A percentile compares a stretch with the other conserved stretches of the same genome.
Conservation (phyloP, 495 filamentous ascomycete genomes). For the Acidiella bohemica region DNA sequence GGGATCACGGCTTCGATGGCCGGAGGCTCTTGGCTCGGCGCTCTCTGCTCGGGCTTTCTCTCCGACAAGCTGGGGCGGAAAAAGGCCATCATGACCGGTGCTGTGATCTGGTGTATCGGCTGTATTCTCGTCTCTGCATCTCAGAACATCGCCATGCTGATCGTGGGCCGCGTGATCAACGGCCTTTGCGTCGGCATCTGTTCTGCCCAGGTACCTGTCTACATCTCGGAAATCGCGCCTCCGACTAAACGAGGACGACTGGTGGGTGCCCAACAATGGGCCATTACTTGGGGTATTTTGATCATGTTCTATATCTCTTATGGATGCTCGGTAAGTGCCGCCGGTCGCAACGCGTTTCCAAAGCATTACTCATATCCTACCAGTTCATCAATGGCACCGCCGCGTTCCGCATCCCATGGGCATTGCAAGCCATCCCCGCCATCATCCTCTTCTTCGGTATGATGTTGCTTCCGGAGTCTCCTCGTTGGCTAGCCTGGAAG, state of each 20-base stretch:
- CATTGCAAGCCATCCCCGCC: conserved; percentile 58
- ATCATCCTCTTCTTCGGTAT: conserved; percentile 44
- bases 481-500: conserved; percentile 61
- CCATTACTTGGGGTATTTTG: conserved; percentile 60
- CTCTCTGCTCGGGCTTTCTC: conserved; percentile 50
- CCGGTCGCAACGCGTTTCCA: no score
- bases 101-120: conserved; percentile 40
- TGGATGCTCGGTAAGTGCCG: conserved; percentile 54
- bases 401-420: conserved; percentile 65
- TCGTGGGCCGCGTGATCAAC: conserved; percentile 64
- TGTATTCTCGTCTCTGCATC: conserved; percentile 56
- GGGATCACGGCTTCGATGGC: conserved; percentile 49
- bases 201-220: conserved; percentile 68
- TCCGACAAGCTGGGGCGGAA: conserved; percentile 58
- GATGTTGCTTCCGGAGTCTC: conserved; percentile 57
- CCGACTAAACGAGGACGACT: conserved; percentile 57
- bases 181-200: conserved; percentile 63
- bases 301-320: conserved; percentile 50
- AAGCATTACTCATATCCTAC: no score
- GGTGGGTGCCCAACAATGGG: conserved; percentile 63
- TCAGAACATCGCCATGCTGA: conserved; percentile 60
- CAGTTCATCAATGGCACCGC: conserved; percentile 47
- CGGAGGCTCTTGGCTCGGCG: conserved; percentile 61
- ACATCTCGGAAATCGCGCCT: conserved; percentile 59
- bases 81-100: conserved; percentile 40